Conservation (phyloP, 2,329 filamentous ascomycete species). For the Lomentospora prolificans region DNA sequence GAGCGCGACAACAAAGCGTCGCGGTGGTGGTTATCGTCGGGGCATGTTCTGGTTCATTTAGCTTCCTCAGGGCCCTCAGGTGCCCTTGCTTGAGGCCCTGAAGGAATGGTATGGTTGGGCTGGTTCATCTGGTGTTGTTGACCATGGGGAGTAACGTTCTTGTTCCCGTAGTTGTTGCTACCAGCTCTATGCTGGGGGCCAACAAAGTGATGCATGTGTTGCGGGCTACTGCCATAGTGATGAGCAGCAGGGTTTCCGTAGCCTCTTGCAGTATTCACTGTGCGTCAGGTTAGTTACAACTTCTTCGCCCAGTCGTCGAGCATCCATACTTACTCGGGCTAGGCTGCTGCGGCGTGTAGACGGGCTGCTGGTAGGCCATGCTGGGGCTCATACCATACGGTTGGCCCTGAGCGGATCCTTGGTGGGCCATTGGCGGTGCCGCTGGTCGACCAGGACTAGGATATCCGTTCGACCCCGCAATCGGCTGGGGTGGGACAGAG, state of each 20-base stretch:
- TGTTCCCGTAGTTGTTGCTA: constrained; percentile 41
- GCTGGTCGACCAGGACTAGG: constrained; percentile 74
- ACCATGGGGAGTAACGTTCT: constrained; percentile 37
- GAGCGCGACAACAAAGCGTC: background rate
- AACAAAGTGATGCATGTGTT: constrained; percentile 52
- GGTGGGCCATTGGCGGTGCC: constrained; percentile 88
- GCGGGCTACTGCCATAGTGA: constrained; percentile 57
- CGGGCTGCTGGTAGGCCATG: constrained; percentile 65
- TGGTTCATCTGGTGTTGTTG: constrained; percentile 29
- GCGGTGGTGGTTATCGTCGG: background rate
- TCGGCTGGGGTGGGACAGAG: constrained; percentile 42
- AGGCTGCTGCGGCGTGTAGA: constrained; percentile 60
- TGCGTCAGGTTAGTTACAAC: background rate
- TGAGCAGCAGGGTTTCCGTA: constrained; percentile 50
- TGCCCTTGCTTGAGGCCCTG: constrained; percentile 21
- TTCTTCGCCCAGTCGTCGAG: background rate
- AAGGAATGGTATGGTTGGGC: constrained; percentile 23
- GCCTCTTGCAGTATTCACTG: constrained; percentile 49
- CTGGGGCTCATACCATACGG: constrained; percentile 68
- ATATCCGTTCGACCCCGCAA: constrained; percentile 64
- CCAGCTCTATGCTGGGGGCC: constrained; percentile 49
- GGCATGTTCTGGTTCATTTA: constrained; percentile 24
- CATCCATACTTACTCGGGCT: constrained; percentile 57
- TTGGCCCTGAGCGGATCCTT: constrained; percentile 88
- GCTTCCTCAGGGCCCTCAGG: constrained; percentile 33